Conservation (phyloP, 139 green algal genomes). For the Haematococcus sp. region DNA sequence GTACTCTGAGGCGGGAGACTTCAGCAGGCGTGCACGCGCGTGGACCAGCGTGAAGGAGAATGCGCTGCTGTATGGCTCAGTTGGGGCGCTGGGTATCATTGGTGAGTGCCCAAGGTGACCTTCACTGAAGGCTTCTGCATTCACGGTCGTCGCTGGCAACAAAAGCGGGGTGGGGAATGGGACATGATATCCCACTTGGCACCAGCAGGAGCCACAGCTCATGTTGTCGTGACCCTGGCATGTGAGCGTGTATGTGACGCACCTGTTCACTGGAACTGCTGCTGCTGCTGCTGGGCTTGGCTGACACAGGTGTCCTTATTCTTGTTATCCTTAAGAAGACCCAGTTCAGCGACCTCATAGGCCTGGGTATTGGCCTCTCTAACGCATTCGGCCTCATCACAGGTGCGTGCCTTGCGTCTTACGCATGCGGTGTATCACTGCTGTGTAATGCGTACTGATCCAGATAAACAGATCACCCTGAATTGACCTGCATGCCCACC, state of each 20-base stretch:
- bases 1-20: conserved; percentile 86
- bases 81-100: conserved; percentile 55
- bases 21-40: conserved; percentile 61
- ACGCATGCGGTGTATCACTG: background rate
- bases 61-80: conserved; percentile 70
- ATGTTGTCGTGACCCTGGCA: no score
- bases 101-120: conserved; percentile 20
- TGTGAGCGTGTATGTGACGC: no score
- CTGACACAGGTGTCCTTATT: conserved; percentile 38
- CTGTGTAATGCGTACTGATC: no score
- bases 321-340: conserved; percentile 56
- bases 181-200: no score
- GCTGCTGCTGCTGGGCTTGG: conserved; percentile 1
- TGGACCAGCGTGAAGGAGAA: conserved; percentile 65
- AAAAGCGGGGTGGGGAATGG: no score
- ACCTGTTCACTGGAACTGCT: background rate
- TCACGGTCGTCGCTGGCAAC: background rate
- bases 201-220: no score
- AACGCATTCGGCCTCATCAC: conserved; percentile 79
- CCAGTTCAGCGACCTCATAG: conserved; percentile 41
- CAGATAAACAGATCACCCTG: no score
- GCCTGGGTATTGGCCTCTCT: conserved; percentile 71
- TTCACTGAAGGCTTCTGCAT: conserved; percentile 3
- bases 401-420: background rate
- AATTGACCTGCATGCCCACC: no score